phyloP scores from a whole-genome alignment of 202 grass and related monocot genomes.

The Schoenoplectus tabernaemontani region DNA sequence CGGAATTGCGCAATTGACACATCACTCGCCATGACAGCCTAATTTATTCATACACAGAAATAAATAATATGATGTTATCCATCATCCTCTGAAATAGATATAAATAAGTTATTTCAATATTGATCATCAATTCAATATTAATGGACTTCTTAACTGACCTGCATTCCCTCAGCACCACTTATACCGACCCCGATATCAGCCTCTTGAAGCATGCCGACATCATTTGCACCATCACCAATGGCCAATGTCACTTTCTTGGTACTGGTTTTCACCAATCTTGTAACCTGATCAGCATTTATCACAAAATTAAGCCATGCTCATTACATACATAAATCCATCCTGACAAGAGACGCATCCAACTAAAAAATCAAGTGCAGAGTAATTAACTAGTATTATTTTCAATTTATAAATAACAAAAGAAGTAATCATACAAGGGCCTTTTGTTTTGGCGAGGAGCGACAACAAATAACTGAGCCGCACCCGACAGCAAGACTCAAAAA shows the following conservation, averaged over 20 bases:
- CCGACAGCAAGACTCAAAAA: slow-evolving; percentile 56
- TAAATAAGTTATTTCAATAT: neutral
- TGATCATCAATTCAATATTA: no score
- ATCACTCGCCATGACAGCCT: slow-evolving; percentile 97
- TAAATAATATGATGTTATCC: neutral
- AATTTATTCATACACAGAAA: neutral
- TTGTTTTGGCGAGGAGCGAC: slow-evolving; percentile 85
- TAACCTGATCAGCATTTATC: slow-evolving; percentile 40
- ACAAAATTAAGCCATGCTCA: neutral
- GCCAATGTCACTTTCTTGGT: slow-evolving; percentile 59
- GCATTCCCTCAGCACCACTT: slow-evolving; percentile 95
- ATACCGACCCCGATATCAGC: slow-evolving; percentile 94
- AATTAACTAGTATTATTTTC: neutral
- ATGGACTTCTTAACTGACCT: slow-evolving; percentile 34
- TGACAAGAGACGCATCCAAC: no score
- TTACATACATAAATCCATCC: neutral
- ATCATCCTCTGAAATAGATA: neutral
- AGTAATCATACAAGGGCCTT: slow-evolving; percentile 70
- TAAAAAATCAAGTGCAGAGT: no score
- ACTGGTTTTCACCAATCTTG: slow-evolving; percentile 59
- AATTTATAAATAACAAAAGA: neutral
- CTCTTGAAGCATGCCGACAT: slow-evolving; percentile 96
- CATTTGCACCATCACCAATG: slow-evolving; percentile 88
- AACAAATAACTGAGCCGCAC: slow-evolving; percentile 84
- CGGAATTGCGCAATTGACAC: slow-evolving; percentile 85